Conservation (phyloP, 331 rosid species). For the Ulmus americana region DNA sequence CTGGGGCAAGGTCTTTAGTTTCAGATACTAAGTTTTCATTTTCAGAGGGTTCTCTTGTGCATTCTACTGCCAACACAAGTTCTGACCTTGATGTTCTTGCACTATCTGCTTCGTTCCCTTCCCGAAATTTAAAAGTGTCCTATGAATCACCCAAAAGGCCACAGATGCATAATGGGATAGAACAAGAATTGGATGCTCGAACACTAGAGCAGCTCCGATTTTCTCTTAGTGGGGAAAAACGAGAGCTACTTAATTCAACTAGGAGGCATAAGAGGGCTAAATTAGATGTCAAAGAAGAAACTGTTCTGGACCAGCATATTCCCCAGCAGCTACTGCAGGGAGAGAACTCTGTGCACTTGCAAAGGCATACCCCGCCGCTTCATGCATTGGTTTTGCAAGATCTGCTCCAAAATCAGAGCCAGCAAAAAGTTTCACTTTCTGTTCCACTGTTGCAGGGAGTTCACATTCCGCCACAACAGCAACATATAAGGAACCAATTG, state of each 20-base stretch:
- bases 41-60: conserved; percentile 1
- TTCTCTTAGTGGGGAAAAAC: conserved; percentile 5
- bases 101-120: not conserved
- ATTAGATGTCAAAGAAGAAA: conserved; percentile 12
- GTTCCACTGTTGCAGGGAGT: conserved; percentile 12
- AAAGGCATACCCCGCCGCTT: conserved; percentile 14
- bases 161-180: conserved; percentile 19
- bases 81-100: not conserved
- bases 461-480: conserved; percentile 9
- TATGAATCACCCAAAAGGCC: not conserved
- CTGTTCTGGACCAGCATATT: conserved; percentile 2
- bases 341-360: conserved; percentile 14
- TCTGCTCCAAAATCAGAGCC: conserved; percentile 1
- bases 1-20: conserved; percentile 10
- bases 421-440: conserved; percentile 11
- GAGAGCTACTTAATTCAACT: conserved; percentile 11
- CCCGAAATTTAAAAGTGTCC: conserved; percentile 5
- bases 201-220: conserved; percentile 2
- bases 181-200: conserved; percentile 4
- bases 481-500: conserved; percentile 10
- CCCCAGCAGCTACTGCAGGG: conserved; percentile 15
- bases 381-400: conserved; percentile 16
- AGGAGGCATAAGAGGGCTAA: conserved; percentile 25
- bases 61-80: not conserved
- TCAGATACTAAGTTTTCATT: not conserved